Base-by-base conservation (phyloP, 2,329 filamentous ascomycete genomes). In the Cordyceps cateniannulata region DNA sequence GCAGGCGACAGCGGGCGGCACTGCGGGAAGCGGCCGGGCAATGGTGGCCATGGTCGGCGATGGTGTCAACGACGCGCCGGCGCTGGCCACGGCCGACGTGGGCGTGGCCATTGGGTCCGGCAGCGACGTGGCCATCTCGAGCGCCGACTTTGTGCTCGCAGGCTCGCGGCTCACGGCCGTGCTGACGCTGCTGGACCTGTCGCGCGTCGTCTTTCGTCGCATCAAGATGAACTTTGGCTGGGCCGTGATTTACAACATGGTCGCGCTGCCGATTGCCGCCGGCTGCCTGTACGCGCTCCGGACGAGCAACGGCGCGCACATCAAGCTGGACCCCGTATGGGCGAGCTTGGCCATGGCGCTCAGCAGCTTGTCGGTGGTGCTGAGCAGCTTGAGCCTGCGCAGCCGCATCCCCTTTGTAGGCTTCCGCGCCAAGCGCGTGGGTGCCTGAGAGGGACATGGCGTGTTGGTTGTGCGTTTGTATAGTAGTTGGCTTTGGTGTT, bases 261-360 rank as follows among this genome's bases (percentile, higher is more conserved):
- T 89, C 55, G 88, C 90, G 9, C 81, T 96, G 62, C 91, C 91
- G 1, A 81, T 96, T 61, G 91, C 91, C 0, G 91, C 91, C 0
- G 91, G 91, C 1, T 88, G 87, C 42, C 76, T 96, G 62, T 96
- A 90, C 72, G 76, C 81, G 2, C 65, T 87, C 51, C 70, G 68
- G 58, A 79, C 78, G 51, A 71, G 72, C 3, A 68, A 70, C 2
- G 81, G 79, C 1, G 70, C 71, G 32, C 88, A 89, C 69, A 74
- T 91, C 22, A 77, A 83, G 63, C 75, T 93, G 51, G 87, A 90
- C 71, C 89, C 89, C 0, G 89, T 90, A 1, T 97, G 93, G 93
- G 93, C 93, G 5, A 88, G 87, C 65, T 75, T 96, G 71, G 93
- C 93, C 1, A 98, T 97, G 93, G 93, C 93, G 27, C 74, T 93